Base-by-base conservation (phyloP, 2,329 filamentous ascomycete species). In the Colletotrichum truncatum region DNA sequence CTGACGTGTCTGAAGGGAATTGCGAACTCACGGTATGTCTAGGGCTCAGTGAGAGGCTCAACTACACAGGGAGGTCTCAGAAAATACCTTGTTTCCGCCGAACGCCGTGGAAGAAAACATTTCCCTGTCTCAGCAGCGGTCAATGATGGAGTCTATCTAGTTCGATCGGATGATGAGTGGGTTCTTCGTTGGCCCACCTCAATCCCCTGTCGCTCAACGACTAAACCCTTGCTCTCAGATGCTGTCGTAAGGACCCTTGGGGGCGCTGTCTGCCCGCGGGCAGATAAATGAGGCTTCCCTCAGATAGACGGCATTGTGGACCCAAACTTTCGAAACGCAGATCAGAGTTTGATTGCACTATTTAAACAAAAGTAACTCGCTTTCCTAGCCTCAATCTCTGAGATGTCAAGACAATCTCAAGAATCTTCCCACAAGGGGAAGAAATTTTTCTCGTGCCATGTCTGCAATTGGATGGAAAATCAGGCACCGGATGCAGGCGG, bases 211-310 rank as follows among this genome's bases (percentile, higher is more conserved):
- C 14, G 21, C 6, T 10, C 12, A 28, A 36, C 39, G 21, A 30
- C 16, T 23, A 5, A 10, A 34, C 46, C 41, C 39, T 48, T 21
- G 41, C 18, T 11, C 6, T 36, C 30, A 16, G 8, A 10, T 30
- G 11, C 8, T 28, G 36, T 25, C 28, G 4, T 21, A 28, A 6
- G 38, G 7, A 6, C 41, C 14, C 6, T 46, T 26, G 23, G 6
- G 39, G 23, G 43, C 43, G 18, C 18, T 26, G 36, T 41, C 36
- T 55, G 36, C 25, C 36, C 16, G 8, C 18, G 34, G 28, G 38
- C 28, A 26, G 26, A 60, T 21, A 49, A 58, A 39, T 49, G 43
- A 58, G 30, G 18, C 10, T 48, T n/a, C 38, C 23, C 55, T 58
- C 32, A 49, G 32, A 30, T 39, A 58, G 49, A 49, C 23, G 23